phyloP scores from a whole-genome alignment of 345 rosid genomes.

The Moricandia moricandioides region DNA sequence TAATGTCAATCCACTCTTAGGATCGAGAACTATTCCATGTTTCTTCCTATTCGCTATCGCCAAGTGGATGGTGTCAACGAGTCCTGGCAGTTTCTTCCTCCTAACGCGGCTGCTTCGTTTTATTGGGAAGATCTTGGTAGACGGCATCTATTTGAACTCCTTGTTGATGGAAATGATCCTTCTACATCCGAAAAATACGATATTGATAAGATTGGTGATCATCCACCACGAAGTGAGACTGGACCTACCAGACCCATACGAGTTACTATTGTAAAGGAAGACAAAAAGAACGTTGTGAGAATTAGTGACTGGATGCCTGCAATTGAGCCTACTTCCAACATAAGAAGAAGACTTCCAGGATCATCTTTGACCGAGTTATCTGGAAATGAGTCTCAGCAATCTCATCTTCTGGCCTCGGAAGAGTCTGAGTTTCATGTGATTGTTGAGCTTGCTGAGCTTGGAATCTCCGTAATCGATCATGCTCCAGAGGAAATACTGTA shows the following conservation, averaged over 20 bases:
- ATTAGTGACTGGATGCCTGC: constrained; percentile 97
- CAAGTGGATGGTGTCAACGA: constrained; percentile 74
- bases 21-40: constrained; percentile 91
- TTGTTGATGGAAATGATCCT: constrained; percentile 69
- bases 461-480: constrained; percentile 84
- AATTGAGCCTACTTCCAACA: constrained; percentile 52
- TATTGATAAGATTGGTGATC: constrained; percentile 83
- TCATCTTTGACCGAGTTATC: constrained; percentile 44
- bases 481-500: constrained; percentile 95
- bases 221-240: constrained; percentile 57
- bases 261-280: constrained; percentile 77
- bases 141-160: constrained; percentile 62
- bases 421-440: constrained; percentile 51
- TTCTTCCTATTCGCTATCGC: constrained; percentile 74
- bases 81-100: constrained; percentile 90
- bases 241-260: constrained; percentile 73
- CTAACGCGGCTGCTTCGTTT: constrained; percentile 83
- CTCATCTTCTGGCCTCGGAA: constrained; percentile 38
- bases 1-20: constrained; percentile 42
- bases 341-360: constrained; percentile 37
- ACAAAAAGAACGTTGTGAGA: constrained; percentile 68
- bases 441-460: constrained; percentile 89
- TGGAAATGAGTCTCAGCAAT: constrained; percentile 50
- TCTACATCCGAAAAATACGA: constrained; percentile 55
- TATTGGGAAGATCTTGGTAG: constrained; percentile 97